Evolutionary conservation across 805 yeast species (phyloP).

Genomic region (Saturnispora serradocipensis): DNA sequence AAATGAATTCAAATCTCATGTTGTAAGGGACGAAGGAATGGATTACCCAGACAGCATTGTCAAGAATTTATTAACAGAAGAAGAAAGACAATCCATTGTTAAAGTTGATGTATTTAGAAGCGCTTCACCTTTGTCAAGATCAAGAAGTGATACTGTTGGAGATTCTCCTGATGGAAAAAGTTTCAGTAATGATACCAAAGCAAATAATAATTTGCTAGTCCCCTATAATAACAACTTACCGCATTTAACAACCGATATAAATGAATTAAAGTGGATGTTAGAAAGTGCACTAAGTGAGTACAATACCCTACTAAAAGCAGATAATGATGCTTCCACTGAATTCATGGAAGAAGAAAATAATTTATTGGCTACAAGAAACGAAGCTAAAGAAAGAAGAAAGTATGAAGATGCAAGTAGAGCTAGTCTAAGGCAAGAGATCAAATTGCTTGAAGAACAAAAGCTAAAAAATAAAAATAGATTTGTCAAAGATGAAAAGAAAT

Average conservation of each 20-base stretch:
- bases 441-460: conserved; percentile 33
- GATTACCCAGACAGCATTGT: conserved; percentile 33
- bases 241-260: conserved; percentile 31
- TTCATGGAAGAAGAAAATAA: conserved; percentile 31
- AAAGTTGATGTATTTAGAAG: conserved; percentile 24
- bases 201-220: conserved; percentile 1
- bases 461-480: conserved; percentile 29
- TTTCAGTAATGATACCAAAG: conserved; percentile 4
- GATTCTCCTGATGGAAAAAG: conserved; percentile 11
- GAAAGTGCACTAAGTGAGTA: conserved; percentile 36
- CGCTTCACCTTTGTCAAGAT: conserved; percentile 17
- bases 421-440: conserved; percentile 32
- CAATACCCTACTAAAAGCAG: conserved; percentile 27
- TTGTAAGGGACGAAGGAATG: conserved; percentile 17
- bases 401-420: conserved; percentile 34
- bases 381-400: conserved; percentile 31
- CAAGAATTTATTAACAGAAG: conserved; percentile 27
- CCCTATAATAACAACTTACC: conserved; percentile 18
- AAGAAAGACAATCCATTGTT: conserved; percentile 24
- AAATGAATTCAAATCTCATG: conserved; percentile 4
- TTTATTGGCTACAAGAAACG: conserved; percentile 28
- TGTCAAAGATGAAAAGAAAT: conserved; percentile 25
- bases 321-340: conserved; percentile 26
- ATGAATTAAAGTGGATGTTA: conserved; percentile 33
- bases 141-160: conserved; percentile 31